These are phyloP conservation scores for Whalleya microplaca DNA, from an alignment of 2,329 filamentous ascomycete species.

Conservation along the genomic window DNA sequence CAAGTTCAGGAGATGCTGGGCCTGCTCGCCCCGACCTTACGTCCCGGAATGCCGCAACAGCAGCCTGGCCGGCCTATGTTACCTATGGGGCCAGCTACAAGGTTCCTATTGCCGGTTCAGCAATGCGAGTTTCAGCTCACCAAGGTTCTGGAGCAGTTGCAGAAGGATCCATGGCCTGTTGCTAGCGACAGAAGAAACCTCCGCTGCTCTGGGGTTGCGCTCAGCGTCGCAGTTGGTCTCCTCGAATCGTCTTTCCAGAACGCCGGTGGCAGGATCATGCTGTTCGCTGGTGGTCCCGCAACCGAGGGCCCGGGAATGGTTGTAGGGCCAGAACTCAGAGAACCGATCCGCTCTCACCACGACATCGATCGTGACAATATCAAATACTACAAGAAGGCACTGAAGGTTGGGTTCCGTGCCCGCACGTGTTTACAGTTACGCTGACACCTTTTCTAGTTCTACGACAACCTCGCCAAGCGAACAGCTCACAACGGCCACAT, in stretches of 20 bases:
- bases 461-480: constrained; percentile 90
- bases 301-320: constrained; percentile 98
- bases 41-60: constrained; percentile 74
- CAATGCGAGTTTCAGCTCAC: constrained; percentile 98
- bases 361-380: constrained; percentile 99
- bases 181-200: constrained; percentile 89
- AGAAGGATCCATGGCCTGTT: constrained; percentile 97
- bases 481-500: constrained; percentile 96
- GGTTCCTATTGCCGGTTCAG: constrained; percentile 91
- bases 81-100: constrained; percentile 78
- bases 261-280: constrained; percentile 92
- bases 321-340: constrained; percentile 90
- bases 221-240: constrained; percentile 90
- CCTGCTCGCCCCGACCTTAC: constrained; percentile 70
- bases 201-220: constrained; percentile 92
- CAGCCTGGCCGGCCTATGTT: constrained; percentile 75
- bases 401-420: constrained; percentile 67
- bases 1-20: constrained; percentile 99
- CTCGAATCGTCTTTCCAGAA: constrained; percentile 96
- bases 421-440: background rate
- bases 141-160: constrained; percentile 90
- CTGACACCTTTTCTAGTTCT: constrained; percentile 68
- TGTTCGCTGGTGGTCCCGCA: constrained; percentile 92
- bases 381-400: constrained; percentile 99
- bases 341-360: constrained; percentile 96